Evolutionary conservation across 192 early-diverging fungal genomes (phyloP).

Genomic region (Glomus cerebriforme): DNA sequence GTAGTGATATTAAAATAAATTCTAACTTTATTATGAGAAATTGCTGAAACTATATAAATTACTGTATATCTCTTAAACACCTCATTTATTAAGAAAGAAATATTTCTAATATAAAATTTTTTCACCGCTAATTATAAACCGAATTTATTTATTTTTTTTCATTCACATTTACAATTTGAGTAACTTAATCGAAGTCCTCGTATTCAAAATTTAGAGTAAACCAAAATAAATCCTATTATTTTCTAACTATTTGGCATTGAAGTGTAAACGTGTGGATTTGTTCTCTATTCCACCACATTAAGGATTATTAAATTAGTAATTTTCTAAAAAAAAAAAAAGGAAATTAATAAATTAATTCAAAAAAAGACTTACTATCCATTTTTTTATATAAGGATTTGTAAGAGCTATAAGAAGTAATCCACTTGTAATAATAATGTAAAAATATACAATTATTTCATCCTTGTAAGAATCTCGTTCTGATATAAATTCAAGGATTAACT

Average conservation of each 20-base stretch:
- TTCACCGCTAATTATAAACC: too few species aligned
- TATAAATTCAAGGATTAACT: background rate
- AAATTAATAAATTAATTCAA: background rate
- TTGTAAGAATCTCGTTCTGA: slow-evolving; percentile 23
- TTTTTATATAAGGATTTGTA: background rate
- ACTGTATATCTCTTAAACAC: too few species aligned
- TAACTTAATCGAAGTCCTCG: too few species aligned
- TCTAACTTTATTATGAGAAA: too few species aligned
- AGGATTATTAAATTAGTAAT: background rate
- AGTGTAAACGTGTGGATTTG: slow-evolving; percentile 17
- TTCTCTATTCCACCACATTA: background rate
- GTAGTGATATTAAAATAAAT: too few species aligned
- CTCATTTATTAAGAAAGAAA: too few species aligned
- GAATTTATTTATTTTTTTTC: too few species aligned
- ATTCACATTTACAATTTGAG: too few species aligned
- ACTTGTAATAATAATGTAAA: slow-evolving; percentile 24
- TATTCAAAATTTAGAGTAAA: too few species aligned
- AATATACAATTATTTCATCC: slow-evolving; percentile 22
- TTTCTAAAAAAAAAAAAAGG: background rate
- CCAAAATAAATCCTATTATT: background rate
- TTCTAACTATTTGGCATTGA: slow-evolving; percentile 18
- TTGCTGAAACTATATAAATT: too few species aligned
- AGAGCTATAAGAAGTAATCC: slow-evolving; percentile 4
- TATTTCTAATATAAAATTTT: too few species aligned
- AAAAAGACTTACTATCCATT: background rate